Evolutionary conservation across 768 basidiomycete genomes (phyloP).

Genomic region (Termitomyces heimii): DNA sequence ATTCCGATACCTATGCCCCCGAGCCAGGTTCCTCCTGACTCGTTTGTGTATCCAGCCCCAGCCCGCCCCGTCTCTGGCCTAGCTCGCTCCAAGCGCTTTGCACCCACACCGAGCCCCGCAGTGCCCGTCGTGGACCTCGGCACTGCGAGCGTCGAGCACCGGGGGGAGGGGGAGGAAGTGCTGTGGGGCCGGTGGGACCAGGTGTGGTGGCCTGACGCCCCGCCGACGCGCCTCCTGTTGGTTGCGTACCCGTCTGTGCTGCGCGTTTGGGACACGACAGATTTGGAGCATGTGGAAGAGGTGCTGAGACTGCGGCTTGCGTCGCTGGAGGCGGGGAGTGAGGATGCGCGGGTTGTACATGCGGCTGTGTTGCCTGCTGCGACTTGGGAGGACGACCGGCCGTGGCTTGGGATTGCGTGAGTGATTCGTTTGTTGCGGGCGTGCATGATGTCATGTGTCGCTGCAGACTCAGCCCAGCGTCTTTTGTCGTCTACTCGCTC

Average conservation of each 20-base stretch:
- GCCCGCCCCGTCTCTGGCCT: background rate
- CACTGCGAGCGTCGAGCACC: background rate
- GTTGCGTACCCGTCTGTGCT: slow-evolving; percentile 43
- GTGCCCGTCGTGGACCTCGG: slow-evolving; percentile 10
- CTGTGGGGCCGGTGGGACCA: background rate
- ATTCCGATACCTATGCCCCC: slow-evolving; percentile 9
- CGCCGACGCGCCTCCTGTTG: slow-evolving; percentile 5
- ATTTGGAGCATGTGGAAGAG: slow-evolving; percentile 38
- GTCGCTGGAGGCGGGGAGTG: background rate
- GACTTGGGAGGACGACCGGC: slow-evolving; percentile 18
- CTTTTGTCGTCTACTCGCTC: slow-evolving; percentile 10
- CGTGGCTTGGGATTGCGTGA: slow-evolving; percentile 29
- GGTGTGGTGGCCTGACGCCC: background rate
- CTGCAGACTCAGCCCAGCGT: slow-evolving; percentile 17
- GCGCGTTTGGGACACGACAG: slow-evolving; percentile 59
- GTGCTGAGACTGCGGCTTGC: slow-evolving; percentile 37
- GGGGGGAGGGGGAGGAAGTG: background rate
- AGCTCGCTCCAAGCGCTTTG: slow-evolving; percentile 1
- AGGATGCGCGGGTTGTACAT: slow-evolving; percentile 18
- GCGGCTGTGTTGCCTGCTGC: slow-evolving; percentile 33
- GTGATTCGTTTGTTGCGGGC: background rate
- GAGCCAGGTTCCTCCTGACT: background rate
- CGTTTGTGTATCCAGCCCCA: background rate
- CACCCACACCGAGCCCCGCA: slow-evolving; percentile 4
- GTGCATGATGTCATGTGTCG: background rate